These are phyloP conservation scores for Scutellospora calospora DNA, from an alignment of 371 early-diverging fungal genomes.

Conservation along the genomic window DNA sequence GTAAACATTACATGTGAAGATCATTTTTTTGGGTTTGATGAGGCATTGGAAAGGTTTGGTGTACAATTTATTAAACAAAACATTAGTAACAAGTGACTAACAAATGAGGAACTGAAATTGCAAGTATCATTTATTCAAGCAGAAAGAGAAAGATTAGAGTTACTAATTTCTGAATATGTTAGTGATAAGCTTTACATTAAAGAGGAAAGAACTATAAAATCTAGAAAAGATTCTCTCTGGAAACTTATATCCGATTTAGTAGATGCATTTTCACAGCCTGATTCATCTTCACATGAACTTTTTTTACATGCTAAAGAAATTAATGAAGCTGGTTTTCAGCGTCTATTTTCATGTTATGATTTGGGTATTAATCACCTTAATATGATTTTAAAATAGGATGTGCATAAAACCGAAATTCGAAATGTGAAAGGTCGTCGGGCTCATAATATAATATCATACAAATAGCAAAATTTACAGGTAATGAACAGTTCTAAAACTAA, in stretches of 20 bases:
- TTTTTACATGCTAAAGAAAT: slow-evolving; percentile 39
- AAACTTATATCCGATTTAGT: neutral
- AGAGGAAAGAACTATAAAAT: slow-evolving; percentile 4
- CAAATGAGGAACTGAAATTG: neutral
- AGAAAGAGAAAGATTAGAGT: neutral
- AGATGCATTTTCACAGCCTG: neutral
- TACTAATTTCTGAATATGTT: slow-evolving; percentile 31
- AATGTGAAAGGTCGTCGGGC: slow-evolving; percentile 13
- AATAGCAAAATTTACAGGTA: slow-evolving; percentile 14
- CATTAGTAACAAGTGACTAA: neutral
- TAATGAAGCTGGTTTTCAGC: slow-evolving; percentile 13
- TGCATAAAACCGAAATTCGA: slow-evolving; percentile 10
- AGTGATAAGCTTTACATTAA: slow-evolving; percentile 16
- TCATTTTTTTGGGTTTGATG: slow-evolving; percentile 9
- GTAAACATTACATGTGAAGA: neutral
- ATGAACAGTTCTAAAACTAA: no score
- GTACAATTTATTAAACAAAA: slow-evolving; percentile 9
- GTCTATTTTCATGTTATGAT: slow-evolving; percentile 15
- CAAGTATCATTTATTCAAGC: slow-evolving; percentile 1
- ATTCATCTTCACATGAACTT: neutral
- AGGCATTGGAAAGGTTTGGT: slow-evolving; percentile 22
- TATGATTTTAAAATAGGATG: neutral
- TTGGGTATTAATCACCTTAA: neutral
- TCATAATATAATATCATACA: neutral
- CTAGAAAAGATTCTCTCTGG: slow-evolving; percentile 9